A percentile compares a stretch with the other conserved stretches of the same genome.
phyloP scores from a whole-genome alignment of 345 rosid species.

The Brassica napus region DNA sequence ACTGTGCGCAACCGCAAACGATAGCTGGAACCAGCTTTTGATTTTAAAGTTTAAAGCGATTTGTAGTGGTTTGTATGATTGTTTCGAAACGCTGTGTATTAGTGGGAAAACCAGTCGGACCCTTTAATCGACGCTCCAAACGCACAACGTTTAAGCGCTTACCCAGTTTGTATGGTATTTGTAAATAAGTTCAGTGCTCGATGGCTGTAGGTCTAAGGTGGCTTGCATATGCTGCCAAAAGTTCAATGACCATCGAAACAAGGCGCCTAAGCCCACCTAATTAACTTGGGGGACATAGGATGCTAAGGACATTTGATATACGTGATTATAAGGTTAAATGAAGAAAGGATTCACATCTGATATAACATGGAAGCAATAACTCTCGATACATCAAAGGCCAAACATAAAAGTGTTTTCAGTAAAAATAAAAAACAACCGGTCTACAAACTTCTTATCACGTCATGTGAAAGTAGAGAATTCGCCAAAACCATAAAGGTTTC shows the following conservation, averaged over 20 bases:
- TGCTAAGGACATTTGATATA: not conserved
- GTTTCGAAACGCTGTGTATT: no score
- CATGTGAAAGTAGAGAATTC: conserved; percentile 7
- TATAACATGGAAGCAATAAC: not conserved
- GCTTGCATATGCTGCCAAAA: not conserved
- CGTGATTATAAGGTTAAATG: not conserved
- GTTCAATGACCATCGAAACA: not conserved
- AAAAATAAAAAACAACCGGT: not conserved
- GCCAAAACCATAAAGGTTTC: not conserved
- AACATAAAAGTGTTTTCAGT: conserved; percentile 1
- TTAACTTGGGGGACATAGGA: not conserved
- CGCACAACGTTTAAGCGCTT: not conserved
- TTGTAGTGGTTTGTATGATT: no score
- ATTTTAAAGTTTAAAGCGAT: no score
- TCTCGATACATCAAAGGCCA: conserved; percentile 15
- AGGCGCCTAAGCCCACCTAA: not conserved
- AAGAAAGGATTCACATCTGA: not conserved
- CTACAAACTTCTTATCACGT: conserved; percentile 24
- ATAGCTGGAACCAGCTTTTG: no score
- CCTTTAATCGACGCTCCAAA: no score
- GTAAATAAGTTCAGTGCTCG: not conserved
- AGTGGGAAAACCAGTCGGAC: no score
- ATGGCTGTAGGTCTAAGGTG: not conserved
- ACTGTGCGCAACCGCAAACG: no score
- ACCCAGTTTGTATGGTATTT: not conserved